These are phyloP conservation scores for Phialemonium atrogriseum DNA, from an alignment of 2,329 filamentous ascomycete genomes.

Conservation along the genomic window DNA sequence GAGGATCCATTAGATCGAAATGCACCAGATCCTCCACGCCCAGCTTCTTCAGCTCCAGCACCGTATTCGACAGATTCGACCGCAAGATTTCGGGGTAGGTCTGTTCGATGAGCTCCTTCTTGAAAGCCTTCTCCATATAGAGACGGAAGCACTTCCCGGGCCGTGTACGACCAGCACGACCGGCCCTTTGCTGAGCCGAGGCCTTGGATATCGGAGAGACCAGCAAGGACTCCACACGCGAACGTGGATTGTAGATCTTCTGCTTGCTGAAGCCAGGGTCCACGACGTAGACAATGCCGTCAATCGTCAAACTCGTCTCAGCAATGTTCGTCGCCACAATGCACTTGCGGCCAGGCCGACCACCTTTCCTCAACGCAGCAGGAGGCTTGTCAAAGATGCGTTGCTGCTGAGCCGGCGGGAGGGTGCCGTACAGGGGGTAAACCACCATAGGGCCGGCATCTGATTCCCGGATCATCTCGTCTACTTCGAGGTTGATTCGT, in stretches of 20 bases:
- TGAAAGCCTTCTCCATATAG: slow-evolving; percentile 93
- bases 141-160: slow-evolving; percentile 97
- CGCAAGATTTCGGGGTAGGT: slow-evolving; percentile 94
- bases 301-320: slow-evolving; percentile 94
- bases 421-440: slow-evolving; percentile 88
- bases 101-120: slow-evolving; percentile 95
- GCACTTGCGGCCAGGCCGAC: slow-evolving; percentile 82
- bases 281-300: slow-evolving; percentile 98
- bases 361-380: slow-evolving; percentile 60
- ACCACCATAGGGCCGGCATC: slow-evolving; percentile 84
- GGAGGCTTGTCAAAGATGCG: slow-evolving; percentile 91
- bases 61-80: slow-evolving; percentile 90
- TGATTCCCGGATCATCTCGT: slow-evolving; percentile 85
- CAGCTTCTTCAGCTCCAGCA: slow-evolving; percentile 94
- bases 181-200: slow-evolving; percentile 91
- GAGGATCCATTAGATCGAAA: slow-evolving; percentile 98
- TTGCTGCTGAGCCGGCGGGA: slow-evolving; percentile 90
- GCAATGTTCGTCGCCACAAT: slow-evolving; percentile 97
- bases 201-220: slow-evolving; percentile 97
- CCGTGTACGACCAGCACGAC: slow-evolving; percentile 97
- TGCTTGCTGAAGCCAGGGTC: slow-evolving; percentile 99
- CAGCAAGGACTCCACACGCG: slow-evolving; percentile 92
- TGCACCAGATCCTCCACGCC: slow-evolving; percentile 93
- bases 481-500: slow-evolving; percentile 83
- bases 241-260: slow-evolving; percentile 96